A percentile compares a stretch with the other conserved stretches of the same genome.
phyloP scores from a whole-genome alignment of 164 flowering plant species.

The Vitis rupestris region DNA sequence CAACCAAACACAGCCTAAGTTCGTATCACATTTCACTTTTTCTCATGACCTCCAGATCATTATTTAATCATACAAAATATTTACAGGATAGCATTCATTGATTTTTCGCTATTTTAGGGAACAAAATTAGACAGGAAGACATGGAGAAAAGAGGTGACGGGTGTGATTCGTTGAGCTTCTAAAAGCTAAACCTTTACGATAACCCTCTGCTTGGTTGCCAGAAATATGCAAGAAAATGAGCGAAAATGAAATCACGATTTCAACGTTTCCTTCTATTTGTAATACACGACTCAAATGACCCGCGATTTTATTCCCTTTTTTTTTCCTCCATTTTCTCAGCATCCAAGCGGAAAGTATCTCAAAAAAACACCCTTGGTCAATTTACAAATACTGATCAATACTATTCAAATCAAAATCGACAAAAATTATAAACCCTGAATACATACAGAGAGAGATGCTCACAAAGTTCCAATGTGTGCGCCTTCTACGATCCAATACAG shows the following conservation, averaged over 20 bases:
- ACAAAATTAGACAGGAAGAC: too few relatives aligned
- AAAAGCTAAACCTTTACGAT: neutral
- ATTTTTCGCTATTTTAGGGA: too few relatives aligned
- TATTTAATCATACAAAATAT: too few relatives aligned
- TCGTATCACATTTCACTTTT: too few relatives aligned
- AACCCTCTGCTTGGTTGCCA: neutral
- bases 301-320: neutral
- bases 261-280: too few relatives aligned
- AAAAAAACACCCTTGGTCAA: neutral
- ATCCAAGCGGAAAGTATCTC: neutral
- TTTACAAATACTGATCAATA: neutral
- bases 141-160: too few relatives aligned
- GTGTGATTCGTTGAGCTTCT: too few relatives aligned
- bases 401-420: neutral
- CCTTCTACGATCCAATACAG: conserved; percentile 53
- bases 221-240: neutral
- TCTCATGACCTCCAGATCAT: too few relatives aligned
- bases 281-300: neutral
- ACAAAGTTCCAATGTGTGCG: conserved; percentile 47
- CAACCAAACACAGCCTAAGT: too few relatives aligned
- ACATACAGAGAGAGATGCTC: conserved; percentile 19
- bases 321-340: neutral
- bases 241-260: too few relatives aligned
- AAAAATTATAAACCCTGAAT: neutral
- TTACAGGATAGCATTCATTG: too few relatives aligned